Evolutionary conservation across 495 filamentous ascomycete species (phyloP).

Genomic region (Penicillium manginii): DNA sequence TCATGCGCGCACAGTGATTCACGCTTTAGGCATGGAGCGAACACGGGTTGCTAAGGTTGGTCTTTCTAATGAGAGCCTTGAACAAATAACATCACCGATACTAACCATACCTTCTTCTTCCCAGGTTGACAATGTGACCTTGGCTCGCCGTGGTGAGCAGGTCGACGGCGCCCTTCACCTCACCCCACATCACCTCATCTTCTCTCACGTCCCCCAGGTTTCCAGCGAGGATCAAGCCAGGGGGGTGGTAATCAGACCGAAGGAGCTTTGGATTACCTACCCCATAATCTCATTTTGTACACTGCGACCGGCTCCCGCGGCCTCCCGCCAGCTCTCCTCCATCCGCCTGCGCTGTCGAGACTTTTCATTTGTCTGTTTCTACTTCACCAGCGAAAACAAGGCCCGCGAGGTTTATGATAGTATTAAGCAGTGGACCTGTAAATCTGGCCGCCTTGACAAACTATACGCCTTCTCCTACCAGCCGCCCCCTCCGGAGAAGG

Average conservation of each 20-base stretch:
- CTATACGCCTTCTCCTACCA: constrained; percentile 88
- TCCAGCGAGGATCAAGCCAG: constrained; percentile 39
- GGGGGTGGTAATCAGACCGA: constrained; percentile 50
- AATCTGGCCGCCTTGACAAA: constrained; percentile 81
- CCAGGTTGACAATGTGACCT: constrained; percentile 65
- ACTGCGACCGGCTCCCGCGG: constrained; percentile 69
- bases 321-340: constrained; percentile 73
- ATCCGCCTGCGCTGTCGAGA: constrained; percentile 90
- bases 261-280: constrained; percentile 90
- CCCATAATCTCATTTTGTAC: constrained; percentile 82
- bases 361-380: constrained; percentile 90
- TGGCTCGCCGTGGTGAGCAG: constrained; percentile 63
- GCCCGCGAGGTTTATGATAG: constrained; percentile 88
- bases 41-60: constrained; percentile 60
- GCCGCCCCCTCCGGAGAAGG: constrained; percentile 72
- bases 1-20: constrained; percentile 39
- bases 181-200: constrained; percentile 69
- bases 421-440: constrained; percentile 81
- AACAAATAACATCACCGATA: not conserved
- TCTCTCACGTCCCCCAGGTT: constrained; percentile 52
- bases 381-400: constrained; percentile 73
- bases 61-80: not conserved
- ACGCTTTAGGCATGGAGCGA: constrained; percentile 53
- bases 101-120: not conserved
- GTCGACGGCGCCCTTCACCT: constrained; percentile 65